These are phyloP conservation scores for Podila clonocystis DNA, from an alignment of 192 early-diverging fungal genomes.

Conservation along the genomic window DNA sequence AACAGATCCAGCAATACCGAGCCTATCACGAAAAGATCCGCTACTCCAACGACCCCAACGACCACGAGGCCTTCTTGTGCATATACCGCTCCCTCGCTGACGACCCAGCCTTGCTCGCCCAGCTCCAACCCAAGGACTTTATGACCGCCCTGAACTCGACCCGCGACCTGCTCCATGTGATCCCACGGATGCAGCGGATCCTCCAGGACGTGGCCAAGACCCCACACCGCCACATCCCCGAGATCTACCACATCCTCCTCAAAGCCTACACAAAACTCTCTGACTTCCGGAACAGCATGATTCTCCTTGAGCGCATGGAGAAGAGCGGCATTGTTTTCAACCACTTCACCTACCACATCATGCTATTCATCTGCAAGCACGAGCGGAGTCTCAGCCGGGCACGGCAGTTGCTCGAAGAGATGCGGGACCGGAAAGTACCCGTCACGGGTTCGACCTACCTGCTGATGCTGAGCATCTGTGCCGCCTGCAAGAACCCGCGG, in stretches of 20 bases:
- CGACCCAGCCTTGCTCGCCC: constrained; percentile 11
- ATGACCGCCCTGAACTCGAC: constrained; percentile 33
- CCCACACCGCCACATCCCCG: neutral
- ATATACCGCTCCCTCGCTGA: constrained; percentile 33
- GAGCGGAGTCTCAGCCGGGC: constrained; percentile 7
- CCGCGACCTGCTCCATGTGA: constrained; percentile 14
- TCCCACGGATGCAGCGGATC: constrained; percentile 35
- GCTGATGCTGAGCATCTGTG: constrained; percentile 30
- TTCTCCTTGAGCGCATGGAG: constrained; percentile 21
- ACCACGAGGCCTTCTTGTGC: constrained; percentile 13
- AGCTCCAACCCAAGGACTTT: constrained; percentile 41
- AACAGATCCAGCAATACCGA: constrained; percentile 23
- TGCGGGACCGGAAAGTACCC: constrained; percentile 21
- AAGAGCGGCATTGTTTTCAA: constrained; percentile 5
- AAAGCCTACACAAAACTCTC: constrained; percentile 35
- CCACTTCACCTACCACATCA: constrained; percentile 31
- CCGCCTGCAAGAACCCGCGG: constrained; percentile 9
- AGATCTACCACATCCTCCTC: constrained; percentile 43
- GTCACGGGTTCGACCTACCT: constrained; percentile 29
- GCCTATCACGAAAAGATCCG: constrained; percentile 7
- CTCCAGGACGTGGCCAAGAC: constrained; percentile 25
- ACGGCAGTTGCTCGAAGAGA: constrained; percentile 12
- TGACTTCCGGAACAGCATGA: constrained; percentile 24
- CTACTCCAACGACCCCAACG: constrained; percentile 11
- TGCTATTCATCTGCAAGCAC: constrained; percentile 32